Evolutionary conservation across 805 yeast species (phyloP).

Genomic region (Starmerella floris): DNA sequence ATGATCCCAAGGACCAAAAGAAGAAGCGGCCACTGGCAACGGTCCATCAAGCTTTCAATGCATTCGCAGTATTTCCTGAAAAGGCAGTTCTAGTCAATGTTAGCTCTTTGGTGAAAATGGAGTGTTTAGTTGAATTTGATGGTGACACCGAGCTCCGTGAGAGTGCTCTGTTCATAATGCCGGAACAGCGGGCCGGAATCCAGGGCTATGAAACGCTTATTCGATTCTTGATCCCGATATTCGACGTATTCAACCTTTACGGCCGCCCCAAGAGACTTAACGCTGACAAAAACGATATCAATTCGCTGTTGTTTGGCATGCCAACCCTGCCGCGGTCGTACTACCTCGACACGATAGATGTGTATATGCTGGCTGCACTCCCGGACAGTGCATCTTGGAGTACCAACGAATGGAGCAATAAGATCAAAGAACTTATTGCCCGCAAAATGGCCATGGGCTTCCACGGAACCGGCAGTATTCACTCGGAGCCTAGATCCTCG

Average conservation of each 20-base stretch:
- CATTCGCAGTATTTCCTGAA: slow-evolving; percentile 88
- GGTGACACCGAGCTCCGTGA: slow-evolving; percentile 33
- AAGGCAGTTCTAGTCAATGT: slow-evolving; percentile 67
- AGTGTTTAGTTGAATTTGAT: slow-evolving; percentile 48
- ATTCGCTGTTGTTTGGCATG: slow-evolving; percentile 62
- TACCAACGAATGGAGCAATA: slow-evolving; percentile 44
- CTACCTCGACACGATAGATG: slow-evolving; percentile 53
- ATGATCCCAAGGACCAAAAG: slow-evolving; percentile 49
- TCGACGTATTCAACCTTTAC: slow-evolving; percentile 65
- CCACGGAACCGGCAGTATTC: slow-evolving; percentile 33
- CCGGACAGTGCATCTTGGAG: slow-evolving; percentile 38
- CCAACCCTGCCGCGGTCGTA: slow-evolving; percentile 71
- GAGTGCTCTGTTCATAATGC: slow-evolving; percentile 65
- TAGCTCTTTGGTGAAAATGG: slow-evolving; percentile 77
- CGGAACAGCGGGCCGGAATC: slow-evolving; percentile 70
- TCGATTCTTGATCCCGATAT: slow-evolving; percentile 58
- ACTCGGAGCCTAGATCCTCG: slow-evolving; percentile 11
- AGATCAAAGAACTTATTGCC: slow-evolving; percentile 43
- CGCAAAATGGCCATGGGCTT: slow-evolving; percentile 39
- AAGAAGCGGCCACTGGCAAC: slow-evolving; percentile 66
- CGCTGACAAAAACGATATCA: slow-evolving; percentile 55
- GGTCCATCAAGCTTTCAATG: slow-evolving; percentile 51
- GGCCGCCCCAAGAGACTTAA: slow-evolving; percentile 68
- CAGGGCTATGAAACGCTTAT: slow-evolving; percentile 75
- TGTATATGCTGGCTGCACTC: slow-evolving; percentile 32